Evolutionary conservation across 2,329 filamentous ascomycete species (phyloP), one percentile per base, ranked within the genome.

Genomic region (Botrytis aclada): DNA sequence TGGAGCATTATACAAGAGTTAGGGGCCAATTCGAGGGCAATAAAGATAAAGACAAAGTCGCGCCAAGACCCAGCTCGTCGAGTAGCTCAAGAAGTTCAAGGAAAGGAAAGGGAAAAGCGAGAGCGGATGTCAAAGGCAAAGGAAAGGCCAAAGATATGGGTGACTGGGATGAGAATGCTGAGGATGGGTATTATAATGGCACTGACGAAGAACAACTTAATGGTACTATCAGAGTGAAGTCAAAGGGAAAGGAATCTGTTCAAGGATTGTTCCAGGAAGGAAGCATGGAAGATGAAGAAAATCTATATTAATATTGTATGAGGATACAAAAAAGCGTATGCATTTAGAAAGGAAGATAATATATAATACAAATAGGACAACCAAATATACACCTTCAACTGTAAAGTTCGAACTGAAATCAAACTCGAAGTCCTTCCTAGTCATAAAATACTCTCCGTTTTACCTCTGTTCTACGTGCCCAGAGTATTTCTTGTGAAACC

Each of bases 1-100:
- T 99, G 58, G 88, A 92, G 65, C 96, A 99, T 81, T 99, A 98
- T 78, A 93, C 97, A 80, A 85, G 88, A 0, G 95, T 99, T 9
- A 86, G 96, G 56, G 89, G 88, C 29, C 88, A 89, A 29, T 99
- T 99, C 80, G 96, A 99, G 80, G 91, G 91, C 16, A 83, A 81
- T 8, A 81, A 82, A 1, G 83, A 83, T 65, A 84, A 81, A 71
- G 77, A 78, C 25, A 73, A 62, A 51, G 67, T 2, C 10, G 39
- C n/a, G 29, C 67, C 43, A 32, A 70, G 65, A 37, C 64, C 64
- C 9, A 63, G 43, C 20, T 72, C 64, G 18, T 72, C 58, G 56
- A 43, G 51, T n/a, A 63, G 67, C 9, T 70, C 71, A 47, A 70
- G 54, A 16, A 72, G 75, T 12, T 76, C 75, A 22, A 75, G 75